Base-by-base conservation (phyloP, 768 basidiomycete genomes). In the Xerocomellus intermedius region DNA sequence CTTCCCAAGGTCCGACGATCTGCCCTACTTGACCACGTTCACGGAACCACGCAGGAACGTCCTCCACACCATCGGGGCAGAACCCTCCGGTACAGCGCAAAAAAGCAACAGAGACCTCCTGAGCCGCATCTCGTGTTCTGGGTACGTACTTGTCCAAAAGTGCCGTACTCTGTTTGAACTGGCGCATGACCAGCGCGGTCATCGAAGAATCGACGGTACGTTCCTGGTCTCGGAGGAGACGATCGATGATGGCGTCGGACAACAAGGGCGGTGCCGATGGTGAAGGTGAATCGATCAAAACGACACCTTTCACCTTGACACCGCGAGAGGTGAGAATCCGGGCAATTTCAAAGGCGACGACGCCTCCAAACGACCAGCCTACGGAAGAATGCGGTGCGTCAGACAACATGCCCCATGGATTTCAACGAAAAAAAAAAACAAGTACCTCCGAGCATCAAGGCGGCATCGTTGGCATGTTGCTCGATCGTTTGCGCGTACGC, bases 301-400 rank as follows among this genome's bases (percentile, higher is more conserved):
- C 58, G 42, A 90, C 71, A 0, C 86, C 89, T 48, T 72, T 71
- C 21, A 86, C 81, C 2, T 58, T 47, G 9, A 78, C 59, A 3
- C 79, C 81, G 5, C 63, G 71, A 2, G 47, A 16, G 13, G 13
- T 6, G 17, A 89, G 77, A 26, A 80, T 79, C 1, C 75, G 77
- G 17, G 83, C 81, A 3, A 81, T 70, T 61, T 89, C 88, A 60
- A 82, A 89, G 0, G 88, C 86, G 0, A 82, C 80, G 5, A 88
- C 82, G 2, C 87, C 88, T 13, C 88, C 88, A 58, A 91, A 87
- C 3, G 88, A 91, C 87, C 87, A 91, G 0, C 88, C 88, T 89
- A 50, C 2, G 14, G 14, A 5, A 30, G 2, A 30, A 19, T 3
- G 6, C 35, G 2, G 10, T 8, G 22, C 2, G 32, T 53, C 7